A percentile compares a stretch with the other conserved stretches of the same genome.
phyloP scores from a whole-genome alignment of 78 protist species.

The Isochrysis galbana region DNA sequence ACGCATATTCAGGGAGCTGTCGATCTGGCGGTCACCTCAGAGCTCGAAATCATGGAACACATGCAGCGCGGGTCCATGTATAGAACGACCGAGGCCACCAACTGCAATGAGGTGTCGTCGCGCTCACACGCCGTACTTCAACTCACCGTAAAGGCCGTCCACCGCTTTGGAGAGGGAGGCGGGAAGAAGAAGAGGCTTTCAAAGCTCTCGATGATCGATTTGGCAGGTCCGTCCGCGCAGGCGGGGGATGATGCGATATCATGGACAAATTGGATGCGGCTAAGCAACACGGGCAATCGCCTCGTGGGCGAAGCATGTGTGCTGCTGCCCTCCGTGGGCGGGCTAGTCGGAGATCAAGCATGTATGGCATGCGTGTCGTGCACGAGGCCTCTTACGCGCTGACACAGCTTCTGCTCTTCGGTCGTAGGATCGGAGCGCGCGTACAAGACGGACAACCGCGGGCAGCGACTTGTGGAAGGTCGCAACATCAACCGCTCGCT shows the following conservation, averaged over 20 bases:
- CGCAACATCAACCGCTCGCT: constrained; percentile 80
- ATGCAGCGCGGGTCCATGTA: not conserved
- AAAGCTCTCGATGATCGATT: constrained; percentile 37
- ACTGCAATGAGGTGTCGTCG: constrained; percentile 17
- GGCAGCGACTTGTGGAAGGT: constrained; percentile 37
- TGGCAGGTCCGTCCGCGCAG: constrained; percentile 44
- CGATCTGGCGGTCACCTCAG: not conserved
- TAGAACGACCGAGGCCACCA: constrained; percentile 18
- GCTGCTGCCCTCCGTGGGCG: too few relatives aligned
- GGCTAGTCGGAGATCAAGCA: too few relatives aligned
- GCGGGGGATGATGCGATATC: too few relatives aligned
- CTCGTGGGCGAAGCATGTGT: too few relatives aligned
- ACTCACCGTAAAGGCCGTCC: not conserved
- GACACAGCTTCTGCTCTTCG: too few relatives aligned
- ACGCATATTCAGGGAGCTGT: not conserved
- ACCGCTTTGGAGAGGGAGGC: not conserved
- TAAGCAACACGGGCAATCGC: too few relatives aligned
- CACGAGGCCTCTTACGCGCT: too few relatives aligned
- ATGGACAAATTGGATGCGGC: too few relatives aligned
- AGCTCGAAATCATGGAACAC: not conserved
- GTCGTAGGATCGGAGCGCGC: constrained; percentile 26
- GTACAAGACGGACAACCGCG: constrained; percentile 37
- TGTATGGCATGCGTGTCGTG: too few relatives aligned
- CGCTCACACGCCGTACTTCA: constrained; percentile 50
- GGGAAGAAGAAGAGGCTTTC: not conserved